Base-by-base conservation (phyloP, 169 alveolate species). In the Cryptosporidium muris region DNA sequence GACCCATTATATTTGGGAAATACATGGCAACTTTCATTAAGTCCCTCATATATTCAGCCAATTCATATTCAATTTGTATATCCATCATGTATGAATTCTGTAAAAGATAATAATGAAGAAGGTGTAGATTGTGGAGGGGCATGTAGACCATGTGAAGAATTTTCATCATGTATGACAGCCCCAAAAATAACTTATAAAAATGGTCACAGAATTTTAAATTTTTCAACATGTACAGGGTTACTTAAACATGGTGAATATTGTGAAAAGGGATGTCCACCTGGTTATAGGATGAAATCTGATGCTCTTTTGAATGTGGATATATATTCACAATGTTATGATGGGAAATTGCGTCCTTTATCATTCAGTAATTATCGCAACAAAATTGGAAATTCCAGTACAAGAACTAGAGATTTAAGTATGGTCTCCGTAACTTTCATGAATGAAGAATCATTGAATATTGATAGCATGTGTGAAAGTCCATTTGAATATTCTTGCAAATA, bases 51-150 rank as follows among this genome's bases (percentile, higher is more conserved):
- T 4, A 42, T 62, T 37, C 60, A 34, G 54, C 85, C 85, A 43
- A 54, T 74, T 4, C 16, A 74, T 5, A 43, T 74, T 38, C 40
- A 25, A 4, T 74, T 74, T 74, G 9, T 74, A 5, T 74, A 74
- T 47, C 92, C 92, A 48, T 81, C 94, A 11, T 91, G 94, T 43
- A 54, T 63, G 43, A 91, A 91, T 62, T 90, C 90, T 54, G 89
- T 82, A 49, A 90, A 91, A 51, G 90, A 91, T 65, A 91, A 90
- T 37, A 90, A 82, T 56, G 94, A 91, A 60, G 91, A 89, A 63
- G 91, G 92, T 34, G 82, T 91, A 51, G 94, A 91, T 80, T 91
- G 94, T 43, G 94, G 94, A 12, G 94, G 94, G 9, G 66, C 82
- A 40, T 91, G 94, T 66, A 56, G 91, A 74, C 91, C 94, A 3